phyloP scores from a whole-genome alignment of 1,284 basidiomycete genomes.

The Schizopora paradoxa region DNA sequence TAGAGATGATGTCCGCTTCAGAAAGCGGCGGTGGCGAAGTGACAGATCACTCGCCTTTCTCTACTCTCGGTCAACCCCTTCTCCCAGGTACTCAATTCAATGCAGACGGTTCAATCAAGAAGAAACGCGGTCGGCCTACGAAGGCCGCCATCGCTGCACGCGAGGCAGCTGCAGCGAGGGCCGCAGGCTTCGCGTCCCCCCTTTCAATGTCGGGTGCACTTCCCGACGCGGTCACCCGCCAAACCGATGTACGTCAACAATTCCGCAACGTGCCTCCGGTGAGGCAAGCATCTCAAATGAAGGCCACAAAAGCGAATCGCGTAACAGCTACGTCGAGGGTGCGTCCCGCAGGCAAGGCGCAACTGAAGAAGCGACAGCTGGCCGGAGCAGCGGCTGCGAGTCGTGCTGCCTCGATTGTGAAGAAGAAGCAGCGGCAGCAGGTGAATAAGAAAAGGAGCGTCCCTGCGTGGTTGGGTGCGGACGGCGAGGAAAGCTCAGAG shows the following conservation, averaged over 20 bases:
- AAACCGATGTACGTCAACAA: too few species aligned
- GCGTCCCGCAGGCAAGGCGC: slow-evolving; percentile 1
- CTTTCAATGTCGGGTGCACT: slow-evolving; percentile 20
- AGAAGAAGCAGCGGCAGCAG: slow-evolving; percentile 1
- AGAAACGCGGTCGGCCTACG: slow-evolving; percentile 50
- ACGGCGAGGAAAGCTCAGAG: slow-evolving; percentile 32
- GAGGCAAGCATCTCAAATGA: slow-evolving; percentile 9
- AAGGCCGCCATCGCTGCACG: slow-evolving; percentile 35
- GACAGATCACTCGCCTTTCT: slow-evolving; percentile 17
- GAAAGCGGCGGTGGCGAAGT: slow-evolving; percentile 20
- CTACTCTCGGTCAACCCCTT: slow-evolving; percentile 16
- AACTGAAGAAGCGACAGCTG: slow-evolving; percentile 12
- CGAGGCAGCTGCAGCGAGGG: slow-evolving; percentile 25
- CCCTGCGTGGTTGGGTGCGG: slow-evolving; percentile 25
- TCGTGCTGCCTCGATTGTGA: slow-evolving; percentile 6
- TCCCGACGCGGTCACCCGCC: slow-evolving; percentile 29
- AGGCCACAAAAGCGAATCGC: neutral
- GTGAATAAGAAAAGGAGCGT: slow-evolving; percentile 18
- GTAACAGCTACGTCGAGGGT: slow-evolving; percentile 3
- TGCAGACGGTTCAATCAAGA: slow-evolving; percentile 27
- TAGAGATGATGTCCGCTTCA: slow-evolving; percentile 16
- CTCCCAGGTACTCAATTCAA: slow-evolving; percentile 12
- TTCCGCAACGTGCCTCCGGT: slow-evolving; percentile 23
- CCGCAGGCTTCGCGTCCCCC: too few species aligned
- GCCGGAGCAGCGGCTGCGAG: slow-evolving; percentile 13